Evolutionary conservation across 2,329 filamentous ascomycete species (phyloP), one percentile per base, ranked within the genome.

Genomic region (Aspergillus fumigatiaffinis): DNA sequence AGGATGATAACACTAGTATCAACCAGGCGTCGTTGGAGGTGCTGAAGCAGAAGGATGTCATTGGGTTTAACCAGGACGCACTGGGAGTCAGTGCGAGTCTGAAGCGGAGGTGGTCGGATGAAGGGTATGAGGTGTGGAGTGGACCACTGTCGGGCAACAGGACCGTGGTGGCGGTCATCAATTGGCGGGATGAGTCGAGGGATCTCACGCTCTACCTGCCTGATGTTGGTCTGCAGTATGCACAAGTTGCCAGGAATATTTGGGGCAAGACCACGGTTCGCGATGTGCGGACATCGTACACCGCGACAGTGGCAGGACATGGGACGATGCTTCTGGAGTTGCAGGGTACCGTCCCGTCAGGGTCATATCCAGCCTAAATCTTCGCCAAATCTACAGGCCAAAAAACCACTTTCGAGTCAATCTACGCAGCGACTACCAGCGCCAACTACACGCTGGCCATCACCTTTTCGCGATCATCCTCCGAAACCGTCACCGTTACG

Each of bases 21-120:
- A 72, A 74, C 1, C 55, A 67, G 0, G 66, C 69, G 0, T 81
- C 80, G 0, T 63, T 82, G 14, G 68, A 69, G 5, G 71, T 81
- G 17, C 66, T 82, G 50, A 73, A 72, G 1, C 85, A 85, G 67
- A 72, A 76, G 26, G 82, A 84, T 54, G 77, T 84, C 23, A 81
- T 87, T 25, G 78, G 78, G 0, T 81, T 84, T 64, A 86, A 86
- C 62, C 83, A 86, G 61, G 84, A 86, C 62, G 58, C 77, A 0
- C 68, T 85, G 0, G 82, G 77, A 0, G 70, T 79, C 53, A 80
- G 82, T 48, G 81, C 82, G 0, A 73, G 74, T n/a, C 71, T 87
- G 1, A 67, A 79, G 1, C 71, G 79, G 4, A 73, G 80, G 4
- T 78, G 79, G 63, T 79, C 79, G 0, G 76, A 79, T 23, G 76